Evolutionary conservation across 2,329 filamentous ascomycete species (phyloP).

Genomic region (Aureobasidium namibiae): DNA sequence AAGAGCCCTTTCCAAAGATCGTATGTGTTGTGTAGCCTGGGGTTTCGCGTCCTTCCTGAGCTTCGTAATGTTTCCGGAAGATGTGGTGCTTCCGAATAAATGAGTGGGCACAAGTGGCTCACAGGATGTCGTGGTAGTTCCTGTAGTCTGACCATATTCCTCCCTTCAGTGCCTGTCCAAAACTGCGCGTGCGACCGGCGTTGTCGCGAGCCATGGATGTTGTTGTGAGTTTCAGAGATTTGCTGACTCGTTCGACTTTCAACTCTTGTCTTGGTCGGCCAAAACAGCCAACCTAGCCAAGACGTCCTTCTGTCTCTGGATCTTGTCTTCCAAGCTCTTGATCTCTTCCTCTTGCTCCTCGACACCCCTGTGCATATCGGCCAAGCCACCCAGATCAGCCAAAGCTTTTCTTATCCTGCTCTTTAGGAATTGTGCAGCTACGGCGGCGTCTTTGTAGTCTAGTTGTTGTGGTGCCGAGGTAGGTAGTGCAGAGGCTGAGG

Average conservation of each 20-base stretch:
- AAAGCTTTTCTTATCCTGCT: slow-evolving; percentile 69
- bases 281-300: slow-evolving; percentile 39
- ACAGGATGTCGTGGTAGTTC: not conserved
- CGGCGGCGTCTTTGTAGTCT: slow-evolving; percentile 67
- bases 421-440: slow-evolving; percentile 65
- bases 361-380: slow-evolving; percentile 59
- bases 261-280: slow-evolving; percentile 28
- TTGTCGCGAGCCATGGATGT: not conserved
- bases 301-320: slow-evolving; percentile 53
- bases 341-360: slow-evolving; percentile 68
- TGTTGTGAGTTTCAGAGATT: not conserved
- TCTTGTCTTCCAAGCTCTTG: slow-evolving; percentile 53
- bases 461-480: slow-evolving; percentile 24
- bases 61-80: not conserved
- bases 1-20: no score
- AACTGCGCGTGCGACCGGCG: not conserved
- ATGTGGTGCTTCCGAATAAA: no score
- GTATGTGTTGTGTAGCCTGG: not conserved
- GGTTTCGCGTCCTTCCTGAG: not conserved
- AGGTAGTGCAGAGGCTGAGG: not conserved
- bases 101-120: no score
- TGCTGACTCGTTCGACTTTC: not conserved
- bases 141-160: not conserved
- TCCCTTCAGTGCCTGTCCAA: not conserved
- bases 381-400: slow-evolving; percentile 54